Evolutionary conservation across 106 monocot species (phyloP), one percentile per base, ranked within the genome.

Genomic region (Narthecium ossifragum): DNA sequence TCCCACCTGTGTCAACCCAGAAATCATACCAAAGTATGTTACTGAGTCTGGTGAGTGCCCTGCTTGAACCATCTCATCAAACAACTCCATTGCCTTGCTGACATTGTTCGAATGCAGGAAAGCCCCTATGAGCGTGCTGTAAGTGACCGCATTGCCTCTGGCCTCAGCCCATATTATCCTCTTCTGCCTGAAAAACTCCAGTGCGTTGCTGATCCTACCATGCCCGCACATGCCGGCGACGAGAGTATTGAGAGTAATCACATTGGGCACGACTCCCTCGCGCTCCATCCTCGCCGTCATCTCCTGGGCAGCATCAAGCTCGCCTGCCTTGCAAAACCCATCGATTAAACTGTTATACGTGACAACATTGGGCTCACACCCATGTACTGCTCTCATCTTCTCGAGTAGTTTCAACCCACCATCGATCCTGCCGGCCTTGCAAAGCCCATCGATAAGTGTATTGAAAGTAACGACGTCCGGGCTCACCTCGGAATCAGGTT

Each of bases 51-150:
- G 83, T 23, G 60, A 65, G 24, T 70, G 77, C 34, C 86, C 85
- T 6, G 64, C 52, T 0, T 15, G 41, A n/a, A 73, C 23, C 90
- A 90, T 94, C 52, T 90, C 94, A 27, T 89, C 69, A 27, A 69
- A 77, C 69, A 86, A 65, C 26, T 80, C 67, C 79, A 78, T 75
- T 12, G 86, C 89, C 67, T 54, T 86, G 30, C 33, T 46, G 29
- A 86, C 53, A 62, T 94, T 89, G 51, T 83, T 77, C 14, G 64
- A 58, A 25, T 80, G 82, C 26, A 85, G 89, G 47, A 85, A 89
- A 49, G 77, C 85, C 20, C 83, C 74, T 18, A 94, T 76, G 15
- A 94, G 51, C 54, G 48, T 83, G 62, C 70, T 76, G 41, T 86
- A 89, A 11, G 78, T 86, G 8, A 69, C 57, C 8, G 64, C 67